Base-by-base conservation (phyloP, 2,329 filamentous ascomycete genomes). In the Xylariales sp. region DNA sequence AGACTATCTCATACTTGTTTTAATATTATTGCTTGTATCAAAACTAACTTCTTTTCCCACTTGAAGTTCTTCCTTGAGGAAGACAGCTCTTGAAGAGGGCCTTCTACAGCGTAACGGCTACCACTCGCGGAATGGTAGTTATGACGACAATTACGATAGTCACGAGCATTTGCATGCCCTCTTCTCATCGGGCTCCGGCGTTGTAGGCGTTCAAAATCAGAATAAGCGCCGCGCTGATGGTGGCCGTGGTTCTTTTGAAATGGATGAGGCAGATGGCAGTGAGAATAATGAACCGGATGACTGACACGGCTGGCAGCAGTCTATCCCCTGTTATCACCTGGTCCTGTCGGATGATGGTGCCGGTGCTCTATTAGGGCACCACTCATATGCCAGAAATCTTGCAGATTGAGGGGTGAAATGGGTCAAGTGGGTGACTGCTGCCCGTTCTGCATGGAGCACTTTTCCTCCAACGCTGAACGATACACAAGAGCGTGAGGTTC, bases 11-110 rank as follows among this genome's bases (percentile, higher is more conserved):
- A 8, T 25, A 25, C 8, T 25, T n/a, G 34, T 14, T 43, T 42
- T 47, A 40, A 44, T 40, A 39, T 41, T 30, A 51, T 36, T 4
- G 17, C 29, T 42, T n/a, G n/a, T n/a, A n/a, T n/a, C n/a, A n/a
- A n/a, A n/a, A n/a, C n/a, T n/a, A n/a, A n/a, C n/a, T n/a, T n/a
- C n/a, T n/a, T n/a, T n/a, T n/a, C n/a, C n/a, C n/a, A n/a, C n/a
- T n/a, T n/a, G n/a, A n/a, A 88, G 83, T 96, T 95, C 83, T 97
- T 97, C 85, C 66, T 97, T 64, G 91, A 97, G 64, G 90, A 96
- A 57, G 59, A 58, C 41, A 69, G 66, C 59, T 71, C 67, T 66
- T 74, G 69, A 78, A 88, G 72, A 78, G 73, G 76, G 72, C 74
- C 61, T 74, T 61, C 62, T 67, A 54, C 55, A 70, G 54, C 60